Evolutionary conservation across 2,329 filamentous ascomycete genomes (phyloP).

Genomic region (Didymosphaeria variabile): DNA sequence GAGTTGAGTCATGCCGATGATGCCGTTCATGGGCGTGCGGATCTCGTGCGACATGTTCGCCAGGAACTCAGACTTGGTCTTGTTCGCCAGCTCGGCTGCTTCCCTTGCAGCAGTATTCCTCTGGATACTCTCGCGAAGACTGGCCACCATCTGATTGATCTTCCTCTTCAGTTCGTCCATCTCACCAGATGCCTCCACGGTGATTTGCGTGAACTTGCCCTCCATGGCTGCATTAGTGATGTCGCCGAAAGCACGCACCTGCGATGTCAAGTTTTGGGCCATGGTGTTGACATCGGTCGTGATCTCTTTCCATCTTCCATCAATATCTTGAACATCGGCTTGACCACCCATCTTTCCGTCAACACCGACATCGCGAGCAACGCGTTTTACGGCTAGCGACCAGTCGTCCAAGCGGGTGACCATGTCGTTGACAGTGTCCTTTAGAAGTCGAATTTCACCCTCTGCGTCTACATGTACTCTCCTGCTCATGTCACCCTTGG

Average conservation of each 20-base stretch:
- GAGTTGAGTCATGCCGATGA: conserved; percentile 97
- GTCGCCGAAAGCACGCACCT: conserved; percentile 97
- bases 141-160: conserved; percentile 99
- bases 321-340: conserved; percentile 90
- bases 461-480: conserved; percentile 96
- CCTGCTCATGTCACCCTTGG: conserved; percentile 93
- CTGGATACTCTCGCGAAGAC: conserved; percentile 93
- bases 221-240: conserved; percentile 98
- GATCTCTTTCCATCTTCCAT: conserved; percentile 97
- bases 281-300: conserved; percentile 97
- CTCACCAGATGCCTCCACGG: conserved; percentile 95
- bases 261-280: conserved; percentile 83
- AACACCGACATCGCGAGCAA: conserved; percentile 95
- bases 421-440: conserved; percentile 99
- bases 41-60: conserved; percentile 99
- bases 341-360: conserved; percentile 99
- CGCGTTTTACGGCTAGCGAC: conserved; percentile 93
- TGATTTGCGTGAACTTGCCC: conserved; percentile 93
- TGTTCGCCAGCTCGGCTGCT: conserved; percentile 94
- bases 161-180: conserved; percentile 99
- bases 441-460: conserved; percentile 91
- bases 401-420: conserved; percentile 94
- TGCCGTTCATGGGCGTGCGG: conserved; percentile 95
- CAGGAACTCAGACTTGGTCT: conserved; percentile 97
- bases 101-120: conserved; percentile 95